These are phyloP conservation scores for Trichoderma hamatum DNA, from an alignment of 2,329 filamentous ascomycete species.

Conservation along the genomic window DNA sequence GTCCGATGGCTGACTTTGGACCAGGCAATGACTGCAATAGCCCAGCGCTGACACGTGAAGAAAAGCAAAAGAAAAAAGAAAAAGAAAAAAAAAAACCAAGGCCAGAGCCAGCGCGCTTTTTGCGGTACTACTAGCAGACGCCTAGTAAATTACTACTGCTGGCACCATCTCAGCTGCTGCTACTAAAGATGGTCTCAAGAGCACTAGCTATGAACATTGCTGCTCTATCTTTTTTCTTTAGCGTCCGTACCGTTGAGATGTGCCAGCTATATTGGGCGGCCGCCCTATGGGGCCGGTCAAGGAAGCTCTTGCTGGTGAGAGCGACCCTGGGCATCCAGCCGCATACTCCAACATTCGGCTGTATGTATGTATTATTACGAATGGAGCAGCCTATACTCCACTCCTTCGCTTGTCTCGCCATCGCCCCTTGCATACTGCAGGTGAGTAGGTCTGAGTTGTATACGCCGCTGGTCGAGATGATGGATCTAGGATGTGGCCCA, in stretches of 20 bases:
- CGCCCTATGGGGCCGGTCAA: not conserved
- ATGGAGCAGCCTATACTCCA: not conserved
- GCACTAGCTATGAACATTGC: not conserved
- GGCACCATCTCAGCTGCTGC: not conserved
- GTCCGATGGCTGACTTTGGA: not conserved
- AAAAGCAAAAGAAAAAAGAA: not conserved
- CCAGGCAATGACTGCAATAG: not conserved
- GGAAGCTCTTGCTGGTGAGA: not conserved
- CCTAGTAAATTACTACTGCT: not conserved
- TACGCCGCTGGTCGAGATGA: constrained; percentile 9
- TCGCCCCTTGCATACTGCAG: not conserved
- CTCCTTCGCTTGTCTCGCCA: not conserved
- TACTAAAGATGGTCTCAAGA: not conserved
- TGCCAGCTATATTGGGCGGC: not conserved
- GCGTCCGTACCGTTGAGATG: constrained; percentile 1
- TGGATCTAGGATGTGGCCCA: not conserved
- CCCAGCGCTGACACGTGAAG: not conserved
- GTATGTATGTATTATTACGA: not conserved
- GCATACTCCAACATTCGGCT: not conserved
- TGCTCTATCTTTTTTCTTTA: constrained; percentile 10
- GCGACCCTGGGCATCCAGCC: not conserved
- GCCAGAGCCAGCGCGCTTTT: not conserved
- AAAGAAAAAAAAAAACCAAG: not conserved
- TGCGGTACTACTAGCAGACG: not conserved
- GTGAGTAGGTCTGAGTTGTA: not conserved